phyloP scores from a whole-genome alignment of 345 rosid species.

The Hypericum perforatum region DNA sequence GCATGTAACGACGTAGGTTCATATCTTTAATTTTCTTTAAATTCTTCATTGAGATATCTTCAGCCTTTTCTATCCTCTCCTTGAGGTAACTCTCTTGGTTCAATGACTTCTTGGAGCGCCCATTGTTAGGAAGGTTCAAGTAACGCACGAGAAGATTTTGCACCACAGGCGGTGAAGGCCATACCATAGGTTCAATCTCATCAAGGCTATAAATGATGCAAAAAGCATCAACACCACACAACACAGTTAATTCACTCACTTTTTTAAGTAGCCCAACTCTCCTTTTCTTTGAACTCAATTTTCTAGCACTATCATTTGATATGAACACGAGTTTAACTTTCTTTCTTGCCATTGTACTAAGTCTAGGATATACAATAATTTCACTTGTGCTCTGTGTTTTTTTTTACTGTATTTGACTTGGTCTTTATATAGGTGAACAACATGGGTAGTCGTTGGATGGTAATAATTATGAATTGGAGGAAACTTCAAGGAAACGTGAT shows the following conservation, averaged over 20 bases:
- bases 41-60: slow-evolving; percentile 15
- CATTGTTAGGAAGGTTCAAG: slow-evolving; percentile 19
- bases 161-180: slow-evolving; percentile 23
- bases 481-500: too few species aligned
- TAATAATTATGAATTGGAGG: too few species aligned
- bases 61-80: slow-evolving; percentile 14
- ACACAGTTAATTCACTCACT: slow-evolving; percentile 31
- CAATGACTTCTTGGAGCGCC: slow-evolving; percentile 21
- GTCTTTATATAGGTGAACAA: too few species aligned
- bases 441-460: too few species aligned
- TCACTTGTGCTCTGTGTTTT: too few species aligned
- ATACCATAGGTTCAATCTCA: slow-evolving; percentile 25
- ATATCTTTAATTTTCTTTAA: slow-evolving; percentile 12
- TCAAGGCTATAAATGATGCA: slow-evolving; percentile 28
- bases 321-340: slow-evolving; percentile 36
- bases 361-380: too few species aligned
- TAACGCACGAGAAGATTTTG: slow-evolving; percentile 12
- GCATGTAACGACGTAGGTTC: slow-evolving; percentile 18
- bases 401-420: too few species aligned
- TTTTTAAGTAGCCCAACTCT: slow-evolving; percentile 34
- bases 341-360: slow-evolving; percentile 33
- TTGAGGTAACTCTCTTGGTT: slow-evolving; percentile 26
- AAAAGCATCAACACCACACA: slow-evolving; percentile 31
- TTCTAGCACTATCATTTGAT: slow-evolving; percentile 26
- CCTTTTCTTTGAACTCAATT: slow-evolving; percentile 39